These are phyloP conservation scores for Inga leiocalycina DNA, from an alignment of 306 rosid species.

Conservation along the genomic window DNA sequence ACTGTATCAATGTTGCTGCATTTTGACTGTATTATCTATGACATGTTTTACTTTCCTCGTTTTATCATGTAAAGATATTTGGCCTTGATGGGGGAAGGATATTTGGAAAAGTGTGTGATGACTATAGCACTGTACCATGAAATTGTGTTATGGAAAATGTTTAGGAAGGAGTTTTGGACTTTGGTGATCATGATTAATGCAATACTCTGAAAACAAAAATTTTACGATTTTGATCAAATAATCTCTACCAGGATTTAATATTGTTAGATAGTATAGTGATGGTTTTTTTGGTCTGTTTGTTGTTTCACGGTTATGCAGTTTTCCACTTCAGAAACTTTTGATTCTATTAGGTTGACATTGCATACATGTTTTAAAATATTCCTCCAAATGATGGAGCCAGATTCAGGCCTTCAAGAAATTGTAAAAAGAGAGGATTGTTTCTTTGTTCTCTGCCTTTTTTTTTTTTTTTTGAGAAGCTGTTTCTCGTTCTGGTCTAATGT, in stretches of 20 bases:
- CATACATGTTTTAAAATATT: too few species aligned
- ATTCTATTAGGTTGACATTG: background rate
- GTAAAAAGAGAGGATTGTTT: too few species aligned
- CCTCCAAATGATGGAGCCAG: too few species aligned
- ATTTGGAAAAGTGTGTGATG: too few species aligned
- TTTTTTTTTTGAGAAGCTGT: too few species aligned
- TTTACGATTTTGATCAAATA: background rate
- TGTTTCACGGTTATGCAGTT: background rate
- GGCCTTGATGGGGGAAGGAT: too few species aligned
- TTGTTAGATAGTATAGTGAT: constrained; percentile 1
- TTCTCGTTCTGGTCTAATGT: too few species aligned
- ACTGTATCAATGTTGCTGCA: background rate
- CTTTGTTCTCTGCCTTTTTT: too few species aligned
- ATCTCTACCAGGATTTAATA: background rate
- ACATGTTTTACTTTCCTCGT: background rate
- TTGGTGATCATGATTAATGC: constrained; percentile 1
- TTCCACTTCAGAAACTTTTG: constrained; percentile 18
- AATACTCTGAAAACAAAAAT: background rate
- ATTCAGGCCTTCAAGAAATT: too few species aligned
- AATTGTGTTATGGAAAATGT: background rate
- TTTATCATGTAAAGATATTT: background rate
- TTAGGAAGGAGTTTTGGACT: background rate
- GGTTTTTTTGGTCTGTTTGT: background rate
- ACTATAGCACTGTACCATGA: background rate
- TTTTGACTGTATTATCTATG: constrained; percentile 10